Conservation (phyloP, 495 filamentous ascomycete species). For the Penicillium longicatenatum region DNA sequence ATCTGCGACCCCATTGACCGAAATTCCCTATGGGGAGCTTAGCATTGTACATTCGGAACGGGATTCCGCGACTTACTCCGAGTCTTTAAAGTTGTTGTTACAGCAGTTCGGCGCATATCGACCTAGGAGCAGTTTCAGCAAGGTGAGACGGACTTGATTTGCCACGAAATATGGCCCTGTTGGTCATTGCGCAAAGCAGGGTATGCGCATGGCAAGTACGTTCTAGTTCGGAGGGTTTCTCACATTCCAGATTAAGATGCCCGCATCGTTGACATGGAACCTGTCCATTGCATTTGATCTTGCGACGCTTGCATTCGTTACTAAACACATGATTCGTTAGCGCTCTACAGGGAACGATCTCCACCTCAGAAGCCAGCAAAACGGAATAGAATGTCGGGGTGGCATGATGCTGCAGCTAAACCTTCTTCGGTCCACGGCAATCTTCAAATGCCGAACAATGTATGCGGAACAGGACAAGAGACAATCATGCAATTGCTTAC, state of each 20-base stretch:
- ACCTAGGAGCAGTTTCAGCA: constrained; percentile 28
- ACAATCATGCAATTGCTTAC: constrained; percentile 51
- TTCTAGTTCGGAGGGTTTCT: constrained; percentile 11
- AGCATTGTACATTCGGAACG: constrained; percentile 10
- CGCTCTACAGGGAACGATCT: constrained; percentile 2
- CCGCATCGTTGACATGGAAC: constrained; percentile 87
- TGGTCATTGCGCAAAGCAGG: background rate
- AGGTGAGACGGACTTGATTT: too few species aligned
- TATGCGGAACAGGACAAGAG: constrained; percentile 2
- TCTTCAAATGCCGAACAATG: background rate
- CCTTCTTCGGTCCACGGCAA: background rate
- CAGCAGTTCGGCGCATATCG: constrained; percentile 94
- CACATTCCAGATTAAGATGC: constrained; percentile 81
- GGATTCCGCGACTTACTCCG: constrained; percentile 53
- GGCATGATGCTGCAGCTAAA: constrained; percentile 16
- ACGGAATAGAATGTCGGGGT: background rate
- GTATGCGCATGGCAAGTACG: background rate
- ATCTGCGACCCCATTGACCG: constrained; percentile 76
- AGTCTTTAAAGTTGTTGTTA: constrained; percentile 78
- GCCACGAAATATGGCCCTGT: too few species aligned
- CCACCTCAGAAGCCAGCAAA: background rate
- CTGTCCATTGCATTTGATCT: constrained; percentile 95
- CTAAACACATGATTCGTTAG: constrained; percentile 32
- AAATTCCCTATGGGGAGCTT: constrained; percentile 61
- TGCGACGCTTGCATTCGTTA: constrained; percentile 91